Evolutionary conservation across 2,329 filamentous ascomycete species (phyloP), one percentile per base, ranked within the genome.

Genomic region (Bipolaris victoriae): DNA sequence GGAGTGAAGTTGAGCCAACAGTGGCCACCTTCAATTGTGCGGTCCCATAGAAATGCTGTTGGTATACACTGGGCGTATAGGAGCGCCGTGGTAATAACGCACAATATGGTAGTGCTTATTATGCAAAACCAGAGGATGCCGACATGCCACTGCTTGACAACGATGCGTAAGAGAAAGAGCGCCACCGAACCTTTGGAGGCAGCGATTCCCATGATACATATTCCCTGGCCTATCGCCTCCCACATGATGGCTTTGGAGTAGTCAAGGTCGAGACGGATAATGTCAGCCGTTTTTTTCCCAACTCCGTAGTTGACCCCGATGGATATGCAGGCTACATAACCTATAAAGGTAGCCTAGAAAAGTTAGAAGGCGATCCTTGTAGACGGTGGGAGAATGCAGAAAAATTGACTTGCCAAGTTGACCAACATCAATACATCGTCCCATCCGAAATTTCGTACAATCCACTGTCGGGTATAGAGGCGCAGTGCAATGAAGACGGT

Each of bases 141-240:
- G n/a, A 68, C 62, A 33, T 75, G 71, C 70, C 69, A 73, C 26
- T 41, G 54, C 11, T 60, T 55, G 10, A 72, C n/a, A 5, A 73
- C 71, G 36, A 73, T 72, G 7, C 72, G 68, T 15, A 74, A 48
- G 13, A 73, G 45, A 48, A 73, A 74, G n/a, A 73, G 50, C 7
- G 69, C 70, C 11, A 73, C 68, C 3, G 69, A 69, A 5, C 63
- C 65, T 47, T 73, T 74, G 5, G 66, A 71, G 6, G 64, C 64
- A 31, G 70, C 70, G 39, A 73, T 73, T 7, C 69, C 69, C 58
- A 73, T 71, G 36, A 72, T 67, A 41, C 69, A 72, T 26, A 72
- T 65, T 1, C 63, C 70, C 41, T 72, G 71, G 7, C 68, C 70
- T 20, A 74, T 66, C 9, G 66, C 69, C 49, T 71, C 70, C 64